Percentiles rank a stretch among this genome's conserved stretches.
Conservation (phyloP, 1,284 basidiomycete genomes). For the Schizophyllum commune region DNA sequence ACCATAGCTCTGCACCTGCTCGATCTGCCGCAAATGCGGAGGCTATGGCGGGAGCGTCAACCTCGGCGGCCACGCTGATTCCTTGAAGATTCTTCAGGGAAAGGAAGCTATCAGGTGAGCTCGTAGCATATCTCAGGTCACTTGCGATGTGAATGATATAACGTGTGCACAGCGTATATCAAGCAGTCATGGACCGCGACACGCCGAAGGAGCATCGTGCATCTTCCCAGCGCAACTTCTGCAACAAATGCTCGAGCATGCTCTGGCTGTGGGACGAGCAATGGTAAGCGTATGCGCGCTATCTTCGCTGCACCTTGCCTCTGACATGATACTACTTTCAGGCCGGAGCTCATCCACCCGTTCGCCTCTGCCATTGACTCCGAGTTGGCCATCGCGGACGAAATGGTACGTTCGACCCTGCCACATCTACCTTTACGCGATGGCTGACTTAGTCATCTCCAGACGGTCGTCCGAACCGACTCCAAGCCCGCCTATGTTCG, state of each 20-base stretch:
- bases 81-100: conserved; percentile 40
- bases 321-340: conserved; percentile 13
- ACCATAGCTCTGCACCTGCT: conserved; percentile 46
- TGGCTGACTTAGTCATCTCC: background rate
- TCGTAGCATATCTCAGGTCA: background rate
- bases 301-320: background rate
- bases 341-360: conserved; percentile 54
- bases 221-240: conserved; percentile 50
- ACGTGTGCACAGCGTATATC: conserved; percentile 36
- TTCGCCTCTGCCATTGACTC: conserved; percentile 56
- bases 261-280: conserved; percentile 47
- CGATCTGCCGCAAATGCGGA: conserved; percentile 58
- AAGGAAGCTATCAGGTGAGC: conserved; percentile 42
- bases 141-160: conserved; percentile 1
- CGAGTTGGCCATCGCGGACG: conserved; percentile 34
- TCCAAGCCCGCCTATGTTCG: conserved; percentile 53
- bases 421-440: background rate
- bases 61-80: conserved; percentile 40
- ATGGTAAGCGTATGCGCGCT: conserved; percentile 29
- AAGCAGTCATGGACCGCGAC: conserved; percentile 45
- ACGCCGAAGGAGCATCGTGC: conserved; percentile 33
- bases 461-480: conserved; percentile 38
- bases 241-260: conserved; percentile 51
- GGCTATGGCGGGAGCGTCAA: conserved; percentile 54
- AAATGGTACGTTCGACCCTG: conserved; percentile 30